Evolutionary conservation across 129 eudicot genomes (phyloP).

Genomic region (Kitagawia praeruptora): DNA sequence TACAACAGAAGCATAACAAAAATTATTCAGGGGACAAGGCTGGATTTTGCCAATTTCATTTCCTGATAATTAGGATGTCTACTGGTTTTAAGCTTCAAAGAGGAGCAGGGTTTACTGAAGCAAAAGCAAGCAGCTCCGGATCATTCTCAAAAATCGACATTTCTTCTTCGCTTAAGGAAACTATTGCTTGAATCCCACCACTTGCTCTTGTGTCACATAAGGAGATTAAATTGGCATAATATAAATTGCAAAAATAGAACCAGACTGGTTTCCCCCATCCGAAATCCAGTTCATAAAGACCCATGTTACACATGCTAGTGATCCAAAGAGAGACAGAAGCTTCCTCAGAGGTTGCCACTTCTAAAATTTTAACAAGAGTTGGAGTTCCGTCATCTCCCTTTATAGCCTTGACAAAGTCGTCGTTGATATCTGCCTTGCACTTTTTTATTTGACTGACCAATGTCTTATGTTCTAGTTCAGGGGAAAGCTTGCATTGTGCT

Average conservation of each 20-base stretch:
- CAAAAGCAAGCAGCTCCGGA: constrained; percentile 1
- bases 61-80: too few species aligned
- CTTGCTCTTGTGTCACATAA: neutral
- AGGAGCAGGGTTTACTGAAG: constrained; percentile 5
- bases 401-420: neutral
- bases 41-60: too few species aligned
- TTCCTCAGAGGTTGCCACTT: neutral
- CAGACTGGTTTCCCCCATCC: constrained; percentile 14
- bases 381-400: neutral
- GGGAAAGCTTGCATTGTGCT: neutral
- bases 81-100: neutral
- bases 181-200: constrained; percentile 10
- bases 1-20: too few species aligned
- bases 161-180: neutral
- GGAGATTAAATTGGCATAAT: neutral
- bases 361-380: neutral
- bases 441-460: neutral
- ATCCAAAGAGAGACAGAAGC: neutral
- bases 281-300: constrained; percentile 9
- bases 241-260: neutral
- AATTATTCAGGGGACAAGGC: too few species aligned
- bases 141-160: constrained; percentile 7
- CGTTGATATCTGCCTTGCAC: neutral
- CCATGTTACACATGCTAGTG: constrained; percentile 1
- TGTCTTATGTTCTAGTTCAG: neutral